phyloP scores from a whole-genome alignment of 2,329 filamentous ascomycete species.

The Chlorencoelia australis region DNA sequence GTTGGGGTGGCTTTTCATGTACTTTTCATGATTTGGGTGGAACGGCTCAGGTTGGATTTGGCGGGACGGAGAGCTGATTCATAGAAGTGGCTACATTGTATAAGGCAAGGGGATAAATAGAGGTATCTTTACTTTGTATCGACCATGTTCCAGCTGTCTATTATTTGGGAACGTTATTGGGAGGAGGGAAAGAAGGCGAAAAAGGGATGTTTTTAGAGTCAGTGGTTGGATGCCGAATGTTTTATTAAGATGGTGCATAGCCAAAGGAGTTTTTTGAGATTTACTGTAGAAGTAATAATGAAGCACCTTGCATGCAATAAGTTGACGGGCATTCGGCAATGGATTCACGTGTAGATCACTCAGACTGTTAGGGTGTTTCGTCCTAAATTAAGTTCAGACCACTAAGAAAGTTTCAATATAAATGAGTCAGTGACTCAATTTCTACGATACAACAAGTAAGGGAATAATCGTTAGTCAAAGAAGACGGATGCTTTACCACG shows the following conservation, averaged over 20 bases:
- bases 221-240: slow-evolving; percentile 1
- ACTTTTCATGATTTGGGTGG: background rate
- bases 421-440: background rate
- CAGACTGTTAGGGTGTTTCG: background rate
- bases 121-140: too few relatives aligned
- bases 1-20: background rate
- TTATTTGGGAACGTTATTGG: background rate
- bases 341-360: too few relatives aligned
- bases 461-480: background rate
- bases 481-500: too few relatives aligned
- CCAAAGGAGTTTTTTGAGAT: too few relatives aligned
- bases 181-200: background rate
- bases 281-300: slow-evolving; percentile 6
- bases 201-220: background rate
- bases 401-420: background rate
- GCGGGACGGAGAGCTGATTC: slow-evolving; percentile 11
- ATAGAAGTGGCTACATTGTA: slow-evolving; percentile 7
- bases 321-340: too few relatives aligned
- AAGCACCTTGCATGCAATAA: background rate
- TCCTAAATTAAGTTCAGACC: background rate
- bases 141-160: too few relatives aligned
- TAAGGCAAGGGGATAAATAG: too few relatives aligned
- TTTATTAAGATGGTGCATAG: slow-evolving; percentile 11
- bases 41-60: background rate
- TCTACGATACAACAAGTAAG: background rate